Conservation (phyloP, 805 yeast genomes). For the Candida sonorensis region DNA sequence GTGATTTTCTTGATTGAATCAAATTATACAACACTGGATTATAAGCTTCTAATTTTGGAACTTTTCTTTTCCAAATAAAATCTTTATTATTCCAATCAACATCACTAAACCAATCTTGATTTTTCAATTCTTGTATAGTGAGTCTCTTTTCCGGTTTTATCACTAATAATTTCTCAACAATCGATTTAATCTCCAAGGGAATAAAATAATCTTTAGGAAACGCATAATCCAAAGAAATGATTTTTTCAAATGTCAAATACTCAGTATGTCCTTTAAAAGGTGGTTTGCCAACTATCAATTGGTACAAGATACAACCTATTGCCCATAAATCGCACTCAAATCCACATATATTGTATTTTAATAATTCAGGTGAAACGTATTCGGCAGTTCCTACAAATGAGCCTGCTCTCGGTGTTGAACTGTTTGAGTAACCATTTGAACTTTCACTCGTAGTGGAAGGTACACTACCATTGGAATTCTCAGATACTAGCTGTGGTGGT, state of each 20-base stretch:
- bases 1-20: slow-evolving; percentile 19
- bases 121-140: slow-evolving; percentile 48
- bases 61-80: slow-evolving; percentile 59
- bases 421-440: slow-evolving; percentile 15
- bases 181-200: slow-evolving; percentile 55
- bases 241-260: slow-evolving; percentile 81
- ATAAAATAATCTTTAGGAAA: slow-evolving; percentile 57
- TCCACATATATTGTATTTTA: slow-evolving; percentile 73
- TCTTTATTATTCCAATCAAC: slow-evolving; percentile 62
- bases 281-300: slow-evolving; percentile 75
- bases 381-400: slow-evolving; percentile 98
- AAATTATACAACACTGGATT: slow-evolving; percentile 31
- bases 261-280: slow-evolving; percentile 88
- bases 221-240: slow-evolving; percentile 66
- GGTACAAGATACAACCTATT: slow-evolving; percentile 80
- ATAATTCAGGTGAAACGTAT: slow-evolving; percentile 88
- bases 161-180: slow-evolving; percentile 60
- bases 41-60: slow-evolving; percentile 67
- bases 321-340: slow-evolving; percentile 92
- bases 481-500: too few relatives aligned
- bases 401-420: slow-evolving; percentile 41
- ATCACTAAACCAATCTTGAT: slow-evolving; percentile 63
- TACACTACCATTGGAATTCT: too few relatives aligned
- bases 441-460: slow-evolving; percentile 6
- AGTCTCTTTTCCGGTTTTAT: slow-evolving; percentile 67